Evolutionary conservation across 2,329 filamentous ascomycete species (phyloP).

Genomic region (Botrytis deweyae): DNA sequence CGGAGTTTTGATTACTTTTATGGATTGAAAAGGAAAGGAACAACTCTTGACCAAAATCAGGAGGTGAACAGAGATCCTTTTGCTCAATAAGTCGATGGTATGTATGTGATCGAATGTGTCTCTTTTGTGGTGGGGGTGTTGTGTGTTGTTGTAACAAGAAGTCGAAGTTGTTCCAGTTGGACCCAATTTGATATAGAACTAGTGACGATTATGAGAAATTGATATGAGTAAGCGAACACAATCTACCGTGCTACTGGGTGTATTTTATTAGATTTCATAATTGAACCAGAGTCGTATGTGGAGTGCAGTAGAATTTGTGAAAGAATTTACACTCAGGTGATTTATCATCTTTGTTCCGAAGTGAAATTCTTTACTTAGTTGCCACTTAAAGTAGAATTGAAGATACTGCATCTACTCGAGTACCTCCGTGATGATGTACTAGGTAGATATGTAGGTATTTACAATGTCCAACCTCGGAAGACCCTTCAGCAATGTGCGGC

Average conservation of each 20-base stretch:
- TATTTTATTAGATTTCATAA: neutral
- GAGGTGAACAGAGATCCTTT: neutral
- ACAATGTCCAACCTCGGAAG: neutral
- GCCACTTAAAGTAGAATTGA: neutral
- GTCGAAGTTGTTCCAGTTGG: neutral
- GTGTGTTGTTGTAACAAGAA: slow-evolving; percentile 10
- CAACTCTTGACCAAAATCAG: neutral
- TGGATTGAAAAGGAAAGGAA: neutral
- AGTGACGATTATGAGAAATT: neutral
- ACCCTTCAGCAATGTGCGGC: neutral
- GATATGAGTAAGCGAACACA: slow-evolving; percentile 7
- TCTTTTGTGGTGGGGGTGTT: neutral
- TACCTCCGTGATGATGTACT: neutral
- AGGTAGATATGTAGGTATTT: neutral
- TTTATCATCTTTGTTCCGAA: neutral
- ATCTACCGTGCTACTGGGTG: neutral
- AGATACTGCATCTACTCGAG: neutral
- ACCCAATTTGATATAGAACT: slow-evolving; percentile 11
- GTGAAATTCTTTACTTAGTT: neutral
- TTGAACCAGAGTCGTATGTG: neutral
- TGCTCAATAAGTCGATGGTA: neutral
- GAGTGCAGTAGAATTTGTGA: neutral
- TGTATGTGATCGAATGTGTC: neutral
- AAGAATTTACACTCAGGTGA: neutral
- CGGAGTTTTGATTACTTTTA: neutral